Base-by-base conservation (phyloP, 2,329 filamentous ascomycete genomes). In the Exophiala oligosperma region DNA sequence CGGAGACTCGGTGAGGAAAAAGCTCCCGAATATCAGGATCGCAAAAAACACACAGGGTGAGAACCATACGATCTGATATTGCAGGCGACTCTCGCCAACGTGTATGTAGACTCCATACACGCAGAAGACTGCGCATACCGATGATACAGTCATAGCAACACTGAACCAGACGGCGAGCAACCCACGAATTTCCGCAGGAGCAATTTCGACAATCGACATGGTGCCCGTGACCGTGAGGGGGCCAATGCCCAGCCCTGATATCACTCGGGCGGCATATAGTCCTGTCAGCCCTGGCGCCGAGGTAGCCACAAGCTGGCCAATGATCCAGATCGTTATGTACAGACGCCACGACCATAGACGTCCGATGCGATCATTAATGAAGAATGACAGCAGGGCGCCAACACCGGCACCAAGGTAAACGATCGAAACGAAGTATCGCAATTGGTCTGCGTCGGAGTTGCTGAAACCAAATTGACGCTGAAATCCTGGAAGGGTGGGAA, bases 351-450 rank as follows among this genome's bases (percentile, higher is more conserved):
- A 73, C 74, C 75, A 76, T 21, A 73, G 64, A 1, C 75, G 71
- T 1, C 76, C 75, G 26, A 77, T 68, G 5, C 69, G 66, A 57
- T 77, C 73, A 63, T 75, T 75, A 61, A 76, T 57, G 62, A 76
- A 73, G 65, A 74, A 76, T 3, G 72, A 72, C 3, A 72, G 52
- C 9, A 53, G 66, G 1, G 72, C 68, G 1, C 72, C 72, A 2
- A 69, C 59, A 43, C 64, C 70, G 35, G 57, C 63, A 2, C 70
- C 70, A 37, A 76, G 61, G 54, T 75, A 71, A n/a, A 72, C 67
- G 29, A 76, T 59, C 3, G 74, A 76, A 44, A 77, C 67, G 58
- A 73, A 75, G 52, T 74, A 72, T 14, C 54, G 59, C 23, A 73
- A 71, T n/a, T 67, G 54, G 3, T 52, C 48, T 1, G 69, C 63